Percentiles rank a stretch among this genome's conserved stretches.
Conservation (phyloP, 1,284 basidiomycete genomes). For the Trichosporon asahii region DNA sequence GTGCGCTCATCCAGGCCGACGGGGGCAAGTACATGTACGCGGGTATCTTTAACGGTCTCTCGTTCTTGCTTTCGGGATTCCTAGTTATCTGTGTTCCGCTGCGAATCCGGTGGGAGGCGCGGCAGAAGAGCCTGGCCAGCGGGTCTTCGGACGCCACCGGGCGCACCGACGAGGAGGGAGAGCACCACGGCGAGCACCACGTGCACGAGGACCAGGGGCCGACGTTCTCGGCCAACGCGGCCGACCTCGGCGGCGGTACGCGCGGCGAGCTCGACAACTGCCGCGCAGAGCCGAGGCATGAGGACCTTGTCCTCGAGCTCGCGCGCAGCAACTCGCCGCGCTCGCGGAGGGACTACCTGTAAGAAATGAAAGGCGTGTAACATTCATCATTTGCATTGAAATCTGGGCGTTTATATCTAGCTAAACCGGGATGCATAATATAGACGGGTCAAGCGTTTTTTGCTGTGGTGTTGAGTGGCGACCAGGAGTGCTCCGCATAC, state of each 20-base stretch:
- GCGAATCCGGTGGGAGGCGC: not conserved
- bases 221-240: conserved; percentile 9
- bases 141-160: not conserved
- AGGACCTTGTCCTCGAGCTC: not conserved
- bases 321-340: not conserved
- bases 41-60: conserved; percentile 6
- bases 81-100: not conserved
- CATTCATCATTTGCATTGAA: not conserved
- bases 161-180: not conserved
- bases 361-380: not conserved
- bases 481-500: no score
- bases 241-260: not conserved
- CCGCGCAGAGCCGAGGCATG: not conserved
- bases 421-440: not conserved
- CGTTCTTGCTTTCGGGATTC: not conserved
- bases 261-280: conserved; percentile 1
- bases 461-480: no score
- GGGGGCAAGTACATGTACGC: conserved; percentile 1
- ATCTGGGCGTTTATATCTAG: not conserved
- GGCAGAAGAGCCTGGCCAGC: not conserved
- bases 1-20: conserved; percentile 7
- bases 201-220: conserved; percentile 1
- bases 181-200: not conserved
- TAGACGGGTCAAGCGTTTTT: not conserved
- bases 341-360: not conserved